phyloP scores from a whole-genome alignment of 805 yeast genomes.

The Wickerhamiella galacta region DNA sequence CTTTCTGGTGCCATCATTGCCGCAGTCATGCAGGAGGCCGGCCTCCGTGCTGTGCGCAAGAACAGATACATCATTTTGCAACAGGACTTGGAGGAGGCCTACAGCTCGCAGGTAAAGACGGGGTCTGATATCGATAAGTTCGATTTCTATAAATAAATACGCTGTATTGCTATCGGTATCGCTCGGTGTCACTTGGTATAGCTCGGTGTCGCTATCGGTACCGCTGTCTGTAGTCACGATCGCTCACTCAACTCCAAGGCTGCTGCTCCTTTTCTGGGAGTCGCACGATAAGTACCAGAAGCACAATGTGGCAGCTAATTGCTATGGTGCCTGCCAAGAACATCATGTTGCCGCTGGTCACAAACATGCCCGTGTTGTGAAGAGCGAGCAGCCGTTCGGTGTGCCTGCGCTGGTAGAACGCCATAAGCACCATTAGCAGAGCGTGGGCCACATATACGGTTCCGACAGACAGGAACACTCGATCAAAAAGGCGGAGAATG shows the following conservation, averaged over 20 bases:
- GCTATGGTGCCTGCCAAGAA: conserved; percentile 35
- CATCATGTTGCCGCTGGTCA: conserved; percentile 47
- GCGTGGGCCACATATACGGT: conserved; percentile 50
- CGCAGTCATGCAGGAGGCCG: conserved; percentile 99
- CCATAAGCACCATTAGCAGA: conserved; percentile 26
- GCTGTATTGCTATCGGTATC: too few species aligned
- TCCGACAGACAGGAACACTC: conserved; percentile 51
- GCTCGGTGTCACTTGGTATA: too few species aligned
- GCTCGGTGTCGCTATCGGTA: too few species aligned
- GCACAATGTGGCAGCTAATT: conserved; percentile 31
- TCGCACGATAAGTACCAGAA: conserved; percentile 34
- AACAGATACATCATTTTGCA: conserved; percentile 93
- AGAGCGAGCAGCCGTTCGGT: conserved; percentile 24
- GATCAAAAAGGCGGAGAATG: conserved; percentile 45
- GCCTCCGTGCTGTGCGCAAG: conserved; percentile 94
- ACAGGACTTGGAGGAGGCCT: conserved; percentile 94
- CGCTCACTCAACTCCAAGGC: background rate
- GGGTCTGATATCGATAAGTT: conserved; percentile 93
- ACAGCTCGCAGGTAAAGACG: conserved; percentile 88
- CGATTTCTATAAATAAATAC: conserved; percentile 75
- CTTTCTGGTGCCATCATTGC: conserved; percentile 92
- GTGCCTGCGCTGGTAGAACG: conserved; percentile 19
- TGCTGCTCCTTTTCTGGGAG: too few species aligned
- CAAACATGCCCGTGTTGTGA: conserved; percentile 28
- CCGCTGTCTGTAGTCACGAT: background rate